Evolutionary conservation across 352 stramenopile species (phyloP).

Genomic region (Blastocystis sp.): DNA sequence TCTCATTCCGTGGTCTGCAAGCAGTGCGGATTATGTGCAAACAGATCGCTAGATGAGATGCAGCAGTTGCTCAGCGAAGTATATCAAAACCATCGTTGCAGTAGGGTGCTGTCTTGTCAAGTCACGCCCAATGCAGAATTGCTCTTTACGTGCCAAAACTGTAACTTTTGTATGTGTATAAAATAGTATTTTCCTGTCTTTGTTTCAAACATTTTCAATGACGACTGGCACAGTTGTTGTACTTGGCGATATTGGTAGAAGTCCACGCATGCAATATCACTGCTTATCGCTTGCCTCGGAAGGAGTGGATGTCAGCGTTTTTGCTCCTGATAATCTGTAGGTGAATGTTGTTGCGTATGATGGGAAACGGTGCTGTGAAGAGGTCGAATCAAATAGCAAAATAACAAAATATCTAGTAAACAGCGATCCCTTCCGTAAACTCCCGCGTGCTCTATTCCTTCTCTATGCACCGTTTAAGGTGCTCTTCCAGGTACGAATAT

Average conservation of each 20-base stretch:
- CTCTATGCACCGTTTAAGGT: conserved; percentile 78
- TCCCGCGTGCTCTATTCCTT: conserved; percentile 70
- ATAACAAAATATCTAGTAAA: conserved; percentile 62
- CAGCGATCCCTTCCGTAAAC: conserved; percentile 63
- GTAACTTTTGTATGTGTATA: neutral
- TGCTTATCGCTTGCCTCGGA: conserved; percentile 81
- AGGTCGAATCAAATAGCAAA: conserved; percentile 63
- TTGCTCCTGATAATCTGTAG: neutral
- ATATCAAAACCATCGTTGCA: conserved; percentile 26
- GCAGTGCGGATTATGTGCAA: neutral
- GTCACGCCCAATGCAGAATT: neutral
- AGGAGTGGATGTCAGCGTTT: conserved; percentile 53
- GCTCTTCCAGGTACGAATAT: conserved; percentile 63
- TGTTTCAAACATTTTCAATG: neutral
- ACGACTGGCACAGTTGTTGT: conserved; percentile 74
- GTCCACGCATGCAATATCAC: conserved; percentile 98
- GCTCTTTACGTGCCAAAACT: neutral
- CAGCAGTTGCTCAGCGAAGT: neutral
- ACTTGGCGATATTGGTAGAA: conserved; percentile 86
- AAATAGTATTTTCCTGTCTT: neutral
- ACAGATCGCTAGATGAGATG: neutral
- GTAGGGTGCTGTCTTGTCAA: neutral
- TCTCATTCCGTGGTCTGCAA: neutral
- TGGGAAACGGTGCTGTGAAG: conserved; percentile 77
- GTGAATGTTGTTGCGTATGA: conserved; percentile 81